phyloP scores from a whole-genome alignment of 164 flowering plant species.

The Hamamelis virginiana region DNA sequence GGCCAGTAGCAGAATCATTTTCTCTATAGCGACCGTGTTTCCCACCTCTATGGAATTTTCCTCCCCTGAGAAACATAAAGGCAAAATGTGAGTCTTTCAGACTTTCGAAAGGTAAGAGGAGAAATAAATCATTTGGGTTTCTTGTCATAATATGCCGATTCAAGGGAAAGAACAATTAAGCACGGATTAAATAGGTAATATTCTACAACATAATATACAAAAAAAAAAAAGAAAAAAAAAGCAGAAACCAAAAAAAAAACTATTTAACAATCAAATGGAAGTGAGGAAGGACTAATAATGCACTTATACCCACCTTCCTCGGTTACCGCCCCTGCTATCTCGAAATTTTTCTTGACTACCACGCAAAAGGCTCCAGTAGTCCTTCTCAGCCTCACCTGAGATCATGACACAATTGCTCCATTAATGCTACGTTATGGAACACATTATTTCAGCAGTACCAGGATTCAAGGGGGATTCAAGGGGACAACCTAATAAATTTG shows the following conservation, averaged over 20 bases:
- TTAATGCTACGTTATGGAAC: no score
- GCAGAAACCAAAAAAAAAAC: background rate
- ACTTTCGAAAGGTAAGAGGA: background rate
- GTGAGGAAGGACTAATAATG: background rate
- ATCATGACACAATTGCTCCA: background rate
- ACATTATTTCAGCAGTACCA: no score
- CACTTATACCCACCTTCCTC: constrained; percentile 56
- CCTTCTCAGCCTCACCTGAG: constrained; percentile 83
- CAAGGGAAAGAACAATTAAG: background rate
- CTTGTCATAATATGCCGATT: background rate
- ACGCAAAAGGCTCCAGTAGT: constrained; percentile 74
- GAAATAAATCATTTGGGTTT: background rate
- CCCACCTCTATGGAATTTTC: constrained; percentile 56
- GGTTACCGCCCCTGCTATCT: constrained; percentile 37
- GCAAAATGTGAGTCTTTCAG: background rate
- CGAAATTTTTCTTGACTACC: constrained; percentile 44
- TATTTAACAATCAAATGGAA: background rate
- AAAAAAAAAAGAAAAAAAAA: background rate
- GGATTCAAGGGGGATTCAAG: no score
- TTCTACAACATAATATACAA: background rate
- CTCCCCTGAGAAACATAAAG: constrained; percentile 51
- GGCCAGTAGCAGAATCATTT: constrained; percentile 32
- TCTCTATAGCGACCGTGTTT: constrained; percentile 48
- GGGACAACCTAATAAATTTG: no score
- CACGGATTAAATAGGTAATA: background rate